A percentile compares a stretch with the other conserved stretches of the same genome.
phyloP scores from a whole-genome alignment of 1,284 basidiomycete genomes.

The Porogramme epimiltina region DNA sequence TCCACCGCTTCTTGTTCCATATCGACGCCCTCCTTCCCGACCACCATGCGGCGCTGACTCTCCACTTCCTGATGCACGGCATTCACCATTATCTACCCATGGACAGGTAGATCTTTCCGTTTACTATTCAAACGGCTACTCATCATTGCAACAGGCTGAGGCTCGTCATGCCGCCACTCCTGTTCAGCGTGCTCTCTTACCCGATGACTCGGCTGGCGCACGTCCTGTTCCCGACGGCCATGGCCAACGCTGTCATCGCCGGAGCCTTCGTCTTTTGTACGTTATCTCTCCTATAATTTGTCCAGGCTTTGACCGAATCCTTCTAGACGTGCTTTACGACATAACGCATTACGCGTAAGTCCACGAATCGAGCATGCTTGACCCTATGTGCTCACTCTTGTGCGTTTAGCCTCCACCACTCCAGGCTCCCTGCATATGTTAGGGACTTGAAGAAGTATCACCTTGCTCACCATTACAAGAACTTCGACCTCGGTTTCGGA shows the following conservation, averaged over 20 bases:
- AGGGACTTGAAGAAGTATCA: constrained; percentile 97
- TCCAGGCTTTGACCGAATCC: neutral
- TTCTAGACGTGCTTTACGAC: constrained; percentile 82
- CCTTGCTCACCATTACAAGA: constrained; percentile 98
- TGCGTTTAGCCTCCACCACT: constrained; percentile 78
- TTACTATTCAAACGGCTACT: neutral
- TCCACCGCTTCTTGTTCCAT: constrained; percentile 99
- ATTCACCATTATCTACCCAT: constrained; percentile 98
- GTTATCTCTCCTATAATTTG: neutral
- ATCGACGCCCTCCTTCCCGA: constrained; percentile 92
- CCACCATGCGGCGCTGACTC: constrained; percentile 72
- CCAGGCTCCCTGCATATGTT: constrained; percentile 87
- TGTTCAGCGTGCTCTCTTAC: constrained; percentile 80
- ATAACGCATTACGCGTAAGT: constrained; percentile 90
- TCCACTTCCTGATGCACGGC: constrained; percentile 96
- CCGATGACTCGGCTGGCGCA: constrained; percentile 93
- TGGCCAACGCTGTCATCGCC: constrained; percentile 93
- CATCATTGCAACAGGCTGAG: constrained; percentile 78
- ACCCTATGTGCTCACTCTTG: constrained; percentile 6
- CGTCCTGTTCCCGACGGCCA: constrained; percentile 76
- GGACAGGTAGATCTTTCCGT: constrained; percentile 65
- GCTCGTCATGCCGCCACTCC: constrained; percentile 94
- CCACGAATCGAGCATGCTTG: neutral
- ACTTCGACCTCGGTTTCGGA: constrained; percentile 98
- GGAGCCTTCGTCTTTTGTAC: constrained; percentile 90